Conservation (phyloP, 768 basidiomycete species). For the Russula foetens region DNA sequence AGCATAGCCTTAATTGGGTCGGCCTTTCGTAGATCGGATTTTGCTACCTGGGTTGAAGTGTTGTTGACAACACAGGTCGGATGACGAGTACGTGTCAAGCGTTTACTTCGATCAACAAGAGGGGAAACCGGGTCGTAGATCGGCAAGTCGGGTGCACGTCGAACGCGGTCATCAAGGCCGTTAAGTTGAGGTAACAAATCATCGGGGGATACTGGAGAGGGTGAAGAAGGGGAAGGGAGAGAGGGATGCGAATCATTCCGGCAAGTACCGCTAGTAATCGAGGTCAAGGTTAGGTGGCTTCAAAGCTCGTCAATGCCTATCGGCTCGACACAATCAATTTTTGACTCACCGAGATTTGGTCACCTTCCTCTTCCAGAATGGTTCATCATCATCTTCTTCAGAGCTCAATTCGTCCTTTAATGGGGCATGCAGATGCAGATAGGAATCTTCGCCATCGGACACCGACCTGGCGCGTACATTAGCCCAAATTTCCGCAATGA, state of each 20-base stretch:
- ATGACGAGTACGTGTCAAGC: background rate
- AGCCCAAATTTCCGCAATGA: constrained; percentile 62
- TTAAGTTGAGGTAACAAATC: background rate
- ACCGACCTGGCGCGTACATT: constrained; percentile 37
- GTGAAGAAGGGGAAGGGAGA: constrained; percentile 7
- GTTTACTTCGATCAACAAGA: background rate
- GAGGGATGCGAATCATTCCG: background rate
- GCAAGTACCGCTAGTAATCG: background rate
- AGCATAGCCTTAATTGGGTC: constrained; percentile 17
- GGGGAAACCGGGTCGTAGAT: background rate
- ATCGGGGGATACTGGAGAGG: background rate
- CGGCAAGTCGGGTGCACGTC: background rate
- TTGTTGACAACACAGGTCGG: background rate
- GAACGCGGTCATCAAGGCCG: background rate
- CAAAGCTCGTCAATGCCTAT: background rate
- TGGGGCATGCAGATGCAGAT: constrained; percentile 16
- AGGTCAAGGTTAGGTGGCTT: background rate
- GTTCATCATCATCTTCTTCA: constrained; percentile 19
- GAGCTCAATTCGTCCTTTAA: constrained; percentile 23
- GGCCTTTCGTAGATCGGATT: background rate
- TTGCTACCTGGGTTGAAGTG: background rate
- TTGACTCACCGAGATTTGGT: background rate
- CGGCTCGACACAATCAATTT: background rate
- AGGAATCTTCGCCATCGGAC: constrained; percentile 36
- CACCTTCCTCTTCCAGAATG: constrained; percentile 11